Conservation (phyloP, 2,329 filamentous ascomycete species). For the Fusarium nodosum region DNA sequence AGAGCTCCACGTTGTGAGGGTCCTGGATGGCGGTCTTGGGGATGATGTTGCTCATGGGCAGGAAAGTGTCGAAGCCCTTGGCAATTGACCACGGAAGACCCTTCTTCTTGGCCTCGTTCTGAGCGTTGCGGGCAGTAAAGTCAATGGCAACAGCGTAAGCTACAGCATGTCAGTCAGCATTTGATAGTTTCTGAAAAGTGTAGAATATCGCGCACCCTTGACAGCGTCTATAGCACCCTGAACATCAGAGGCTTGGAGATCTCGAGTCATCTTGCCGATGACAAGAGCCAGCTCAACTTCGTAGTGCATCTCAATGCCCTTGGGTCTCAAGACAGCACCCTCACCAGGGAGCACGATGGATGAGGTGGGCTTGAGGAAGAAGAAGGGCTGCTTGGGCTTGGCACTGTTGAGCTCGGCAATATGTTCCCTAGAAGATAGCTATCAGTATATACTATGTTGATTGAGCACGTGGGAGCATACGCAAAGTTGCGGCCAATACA, state of each 20-base stretch:
- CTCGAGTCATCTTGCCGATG: conserved; percentile 83
- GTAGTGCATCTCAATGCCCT: conserved; percentile 88
- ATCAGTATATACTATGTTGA: conserved; percentile 27
- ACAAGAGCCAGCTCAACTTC: conserved; percentile 94
- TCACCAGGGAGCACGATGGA: conserved; percentile 84
- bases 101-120: conserved; percentile 96
- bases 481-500: conserved; percentile 98
- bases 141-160: conserved; percentile 94
- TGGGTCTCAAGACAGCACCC: conserved; percentile 85
- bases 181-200: not conserved
- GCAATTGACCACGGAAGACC: conserved; percentile 95
- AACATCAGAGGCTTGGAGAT: conserved; percentile 80
- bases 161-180: conserved; percentile 53
- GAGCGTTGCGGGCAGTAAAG: conserved; percentile 95
- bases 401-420: conserved; percentile 90
- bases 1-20: conserved; percentile 90
- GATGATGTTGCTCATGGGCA: conserved; percentile 87
- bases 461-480: conserved; percentile 62
- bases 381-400: conserved; percentile 95
- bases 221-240: conserved; percentile 85
- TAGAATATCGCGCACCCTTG: conserved; percentile 68
- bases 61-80: conserved; percentile 98
- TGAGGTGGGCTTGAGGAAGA: conserved; percentile 95
- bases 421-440: conserved; percentile 75
- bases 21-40: conserved; percentile 83